Base-by-base conservation (phyloP, 2,329 filamentous ascomycete species). In the Sporothrix dimorphospora region DNA sequence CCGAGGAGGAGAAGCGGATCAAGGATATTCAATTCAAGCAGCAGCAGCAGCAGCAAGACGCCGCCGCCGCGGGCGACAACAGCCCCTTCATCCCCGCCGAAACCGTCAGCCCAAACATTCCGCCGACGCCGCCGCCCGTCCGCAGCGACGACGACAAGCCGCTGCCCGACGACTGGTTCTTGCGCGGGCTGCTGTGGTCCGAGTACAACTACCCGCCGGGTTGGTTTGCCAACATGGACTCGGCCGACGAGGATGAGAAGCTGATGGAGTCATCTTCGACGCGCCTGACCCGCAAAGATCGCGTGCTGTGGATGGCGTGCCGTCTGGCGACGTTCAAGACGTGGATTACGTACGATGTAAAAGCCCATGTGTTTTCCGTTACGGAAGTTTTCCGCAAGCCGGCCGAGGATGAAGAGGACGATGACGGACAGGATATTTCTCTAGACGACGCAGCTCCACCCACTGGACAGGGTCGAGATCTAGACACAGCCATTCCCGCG, bases 211-310 rank as follows among this genome's bases (percentile, higher is more conserved):
- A 87, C 70, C 89, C 90, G 0, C 71, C 79, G 0, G 81, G 83
- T 0, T 92, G 88, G 87, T 92, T 92, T 12, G n/a, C 11, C 1
- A 42, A 78, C 0, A 83, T 84, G 9, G 84, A 85, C 1, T 85
- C 86, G 72, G 83, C 89, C 5, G 90, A 92, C 34, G 90, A 92
- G n/a, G 89, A 91, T 12, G 90, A 92, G 73, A 86, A 89, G 55
- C 86, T 85, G 19, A 86, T 92, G 61, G 90, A 92, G 76, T 79
- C 87, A 0, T 81, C 88, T 0, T 90, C 87, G 0, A 90, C 90
- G 78, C 83, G 82, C 0, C 84, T 85, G 19, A 82, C 86, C n/a
- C 82, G 90, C 6, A 85, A 84, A 45, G 87, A 89, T 69, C 83
- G 90, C 0, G 85, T 90, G 0, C 77, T 92, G 0, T 90, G 87